A percentile compares a stretch with the other conserved stretches of the same genome.
These are phyloP conservation scores for Heritiera littoralis DNA, from an alignment of 345 rosid genomes.

Conservation along the genomic window DNA sequence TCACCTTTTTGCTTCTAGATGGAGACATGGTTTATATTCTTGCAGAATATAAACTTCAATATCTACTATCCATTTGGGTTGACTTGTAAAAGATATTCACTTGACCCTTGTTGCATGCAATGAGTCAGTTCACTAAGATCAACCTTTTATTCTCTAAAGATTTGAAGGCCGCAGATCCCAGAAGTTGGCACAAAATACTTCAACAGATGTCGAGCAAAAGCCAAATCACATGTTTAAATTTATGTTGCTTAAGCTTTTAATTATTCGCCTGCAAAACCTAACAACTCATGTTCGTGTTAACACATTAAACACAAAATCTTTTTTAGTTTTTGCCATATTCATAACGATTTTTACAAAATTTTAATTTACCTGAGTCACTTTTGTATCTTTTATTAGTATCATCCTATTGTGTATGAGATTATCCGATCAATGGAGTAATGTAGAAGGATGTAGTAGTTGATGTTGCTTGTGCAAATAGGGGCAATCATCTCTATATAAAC, in stretches of 20 bases:
- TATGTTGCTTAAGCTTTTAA: not conserved
- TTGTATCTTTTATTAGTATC: no score
- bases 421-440: not conserved
- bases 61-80: not conserved
- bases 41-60: not conserved
- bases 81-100: constrained; percentile 2
- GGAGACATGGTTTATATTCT: not conserved
- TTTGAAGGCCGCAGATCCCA: constrained; percentile 10
- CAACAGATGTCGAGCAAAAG: not conserved
- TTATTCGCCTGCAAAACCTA: not conserved
- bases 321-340: no score
- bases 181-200: not conserved
- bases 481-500: constrained; percentile 20
- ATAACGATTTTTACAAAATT: no score
- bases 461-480: not conserved
- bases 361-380: no score
- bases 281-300: no score
- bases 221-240: not conserved
- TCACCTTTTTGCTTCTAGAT: constrained; percentile 1
- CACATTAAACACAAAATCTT: no score
- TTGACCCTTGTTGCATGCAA: constrained; percentile 17
- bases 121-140: not conserved
- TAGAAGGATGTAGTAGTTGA: not conserved
- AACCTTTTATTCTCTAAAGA: constrained; percentile 9
- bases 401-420: no score